These are phyloP conservation scores for Paralagenidium karlingii DNA, from an alignment of 352 stramenopile genomes.

Conservation along the genomic window DNA sequence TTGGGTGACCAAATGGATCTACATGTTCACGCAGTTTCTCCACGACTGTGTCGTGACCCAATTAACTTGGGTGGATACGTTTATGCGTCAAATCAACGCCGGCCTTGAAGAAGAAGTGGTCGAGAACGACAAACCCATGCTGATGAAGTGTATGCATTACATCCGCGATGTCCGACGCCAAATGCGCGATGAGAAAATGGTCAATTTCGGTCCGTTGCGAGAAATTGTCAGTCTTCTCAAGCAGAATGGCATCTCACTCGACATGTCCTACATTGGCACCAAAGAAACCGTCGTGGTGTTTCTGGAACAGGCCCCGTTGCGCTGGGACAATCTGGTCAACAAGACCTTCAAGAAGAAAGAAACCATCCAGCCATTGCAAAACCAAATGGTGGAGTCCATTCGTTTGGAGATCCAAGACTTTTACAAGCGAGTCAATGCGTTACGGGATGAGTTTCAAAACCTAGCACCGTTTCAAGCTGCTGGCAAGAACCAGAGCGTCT, in stretches of 20 bases:
- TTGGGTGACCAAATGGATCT: conserved; percentile 93
- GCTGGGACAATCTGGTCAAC: conserved; percentile 89
- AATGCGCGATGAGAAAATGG: conserved; percentile 68
- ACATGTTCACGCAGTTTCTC: conserved; percentile 89
- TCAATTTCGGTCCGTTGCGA: conserved; percentile 63
- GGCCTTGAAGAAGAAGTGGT: conserved; percentile 56
- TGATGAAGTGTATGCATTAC: conserved; percentile 85
- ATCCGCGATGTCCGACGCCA: conserved; percentile 80
- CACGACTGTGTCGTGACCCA: conserved; percentile 81
- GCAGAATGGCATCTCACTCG: conserved; percentile 77
- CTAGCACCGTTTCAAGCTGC: conserved; percentile 40
- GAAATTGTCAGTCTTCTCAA: conserved; percentile 77
- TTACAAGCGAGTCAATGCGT: conserved; percentile 35
- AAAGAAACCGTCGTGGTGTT: conserved; percentile 77
- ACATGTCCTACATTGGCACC: conserved; percentile 78
- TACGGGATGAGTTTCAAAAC: conserved; percentile 53
- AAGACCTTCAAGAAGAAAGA: conserved; percentile 91
- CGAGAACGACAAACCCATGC: conserved; percentile 16
- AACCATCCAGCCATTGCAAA: conserved; percentile 82
- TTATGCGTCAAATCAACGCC: conserved; percentile 63
- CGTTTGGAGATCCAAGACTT: conserved; percentile 61
- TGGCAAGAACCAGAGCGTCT: too few relatives aligned
- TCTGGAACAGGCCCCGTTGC: conserved; percentile 77
- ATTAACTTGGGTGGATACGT: conserved; percentile 76
- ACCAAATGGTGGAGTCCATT: conserved; percentile 78